Conservation (phyloP, 2,329 filamentous ascomycete genomes). For the Geosmithia flava region DNA sequence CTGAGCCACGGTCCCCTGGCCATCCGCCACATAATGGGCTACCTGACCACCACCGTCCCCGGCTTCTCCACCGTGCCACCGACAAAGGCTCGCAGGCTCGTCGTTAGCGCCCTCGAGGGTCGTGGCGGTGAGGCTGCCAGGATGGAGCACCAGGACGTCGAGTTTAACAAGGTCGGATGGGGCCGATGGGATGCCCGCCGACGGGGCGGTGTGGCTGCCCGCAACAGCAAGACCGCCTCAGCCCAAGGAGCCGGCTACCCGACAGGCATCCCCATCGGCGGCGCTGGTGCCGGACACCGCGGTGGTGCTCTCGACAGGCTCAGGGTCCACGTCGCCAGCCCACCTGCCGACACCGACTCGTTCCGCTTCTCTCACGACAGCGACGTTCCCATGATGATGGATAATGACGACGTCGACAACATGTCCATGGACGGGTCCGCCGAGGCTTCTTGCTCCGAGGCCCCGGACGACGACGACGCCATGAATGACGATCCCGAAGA, state of each 20-base stretch:
- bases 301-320: conserved; percentile 22
- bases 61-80: conserved; percentile 84
- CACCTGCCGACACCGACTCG: conserved; percentile 54
- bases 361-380: conserved; percentile 66
- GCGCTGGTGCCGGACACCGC: conserved; percentile 23
- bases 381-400: conserved; percentile 57
- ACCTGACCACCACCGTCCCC: conserved; percentile 84
- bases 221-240: conserved; percentile 28
- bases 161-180: conserved; percentile 95
- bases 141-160: conserved; percentile 51
- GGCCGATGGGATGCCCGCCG: conserved; percentile 84
- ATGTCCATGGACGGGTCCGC: conserved; percentile 72
- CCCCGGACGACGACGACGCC: conserved; percentile 51
- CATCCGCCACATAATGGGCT: conserved; percentile 91
- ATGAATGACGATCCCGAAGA: conserved; percentile 72
- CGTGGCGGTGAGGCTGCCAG: conserved; percentile 53
- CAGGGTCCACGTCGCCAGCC: conserved; percentile 29
- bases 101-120: conserved; percentile 85
- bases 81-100: conserved; percentile 78
- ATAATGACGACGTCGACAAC: conserved; percentile 73
- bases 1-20: conserved; percentile 81
- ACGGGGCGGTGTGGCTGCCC: conserved; percentile 49
- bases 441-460: conserved; percentile 67
- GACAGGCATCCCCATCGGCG: conserved; percentile 44
- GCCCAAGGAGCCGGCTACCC: conserved; percentile 20